Conservation (phyloP, 108 stramenopile genomes). For the Skeletonema grethae region DNA sequence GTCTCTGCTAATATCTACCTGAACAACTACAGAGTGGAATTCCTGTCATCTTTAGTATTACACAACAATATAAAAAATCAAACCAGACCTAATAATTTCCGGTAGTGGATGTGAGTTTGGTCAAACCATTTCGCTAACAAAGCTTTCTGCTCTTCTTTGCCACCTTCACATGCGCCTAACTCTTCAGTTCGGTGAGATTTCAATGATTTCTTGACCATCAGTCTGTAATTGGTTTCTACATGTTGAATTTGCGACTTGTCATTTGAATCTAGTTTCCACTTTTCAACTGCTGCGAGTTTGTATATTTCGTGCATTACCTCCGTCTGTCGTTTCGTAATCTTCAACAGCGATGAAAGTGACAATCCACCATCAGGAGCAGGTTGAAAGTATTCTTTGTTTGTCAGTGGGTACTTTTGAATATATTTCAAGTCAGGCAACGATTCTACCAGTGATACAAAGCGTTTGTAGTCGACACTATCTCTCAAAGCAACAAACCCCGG, state of each 20-base stretch:
- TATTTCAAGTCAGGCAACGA: background rate
- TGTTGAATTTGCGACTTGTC: conserved; percentile 15
- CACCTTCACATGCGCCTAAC: conserved; percentile 52
- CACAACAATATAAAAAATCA: background rate
- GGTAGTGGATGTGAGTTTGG: conserved; percentile 46
- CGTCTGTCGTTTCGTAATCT: conserved; percentile 44
- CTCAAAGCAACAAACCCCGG: conserved; percentile 50
- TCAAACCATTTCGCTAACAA: conserved; percentile 59
- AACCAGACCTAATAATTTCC: conserved; percentile 3
- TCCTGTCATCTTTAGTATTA: background rate
- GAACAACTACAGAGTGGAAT: too few species aligned
- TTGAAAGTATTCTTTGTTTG: conserved; percentile 29
- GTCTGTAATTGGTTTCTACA: conserved; percentile 58
- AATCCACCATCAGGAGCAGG: conserved; percentile 21
- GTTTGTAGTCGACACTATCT: conserved; percentile 45
- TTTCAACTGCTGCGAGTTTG: conserved; percentile 33
- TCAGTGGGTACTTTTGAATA: conserved; percentile 13
- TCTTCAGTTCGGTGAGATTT: conserved; percentile 59
- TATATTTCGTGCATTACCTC: conserved; percentile 44
- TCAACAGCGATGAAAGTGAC: conserved; percentile 17
- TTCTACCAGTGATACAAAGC: conserved; percentile 14
- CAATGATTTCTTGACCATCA: conserved; percentile 83
- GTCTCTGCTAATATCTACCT: too few species aligned
- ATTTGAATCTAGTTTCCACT: conserved; percentile 31
- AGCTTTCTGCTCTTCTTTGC: conserved; percentile 74